Base-by-base conservation (phyloP, 495 filamentous ascomycete genomes). In the Pseudomonodictys pantanalensis region DNA sequence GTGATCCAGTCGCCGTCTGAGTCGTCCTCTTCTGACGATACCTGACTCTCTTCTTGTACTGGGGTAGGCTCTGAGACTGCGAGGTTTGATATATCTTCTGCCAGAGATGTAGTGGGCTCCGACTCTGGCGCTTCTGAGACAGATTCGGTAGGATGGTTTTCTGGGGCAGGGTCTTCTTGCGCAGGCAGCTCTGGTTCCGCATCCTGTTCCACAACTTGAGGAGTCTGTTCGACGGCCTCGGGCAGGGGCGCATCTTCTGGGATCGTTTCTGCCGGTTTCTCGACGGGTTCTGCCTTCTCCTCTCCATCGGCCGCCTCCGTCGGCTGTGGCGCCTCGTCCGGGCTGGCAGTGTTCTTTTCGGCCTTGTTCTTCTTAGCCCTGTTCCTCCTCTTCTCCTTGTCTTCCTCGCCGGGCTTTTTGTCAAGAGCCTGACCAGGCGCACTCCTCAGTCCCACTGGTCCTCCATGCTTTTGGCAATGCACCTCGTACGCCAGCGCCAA, bases 1-100 rank as follows among this genome's bases (percentile, higher is more conserved):
- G 95, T 97, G 60, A 99, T 97, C 95, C 93, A 98, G 67, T 87
- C 90, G 8, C 77, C 82, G 52, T 91, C 88, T 2, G 81, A 81
- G 18, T 79, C 82, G 4, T 77, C 76, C 42, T 81, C 79, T 17
- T 74, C 75, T 0, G 18, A 42, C 2, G 47, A 45, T 4, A 33
- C 23, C 22, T 57, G 26, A 18, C 35, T n/a, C 23, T 28, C 3
- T 29, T 50, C 62, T 45, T 65, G 45, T 50, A 68, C 53, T 12
- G 54, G 55, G 28, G 39, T 42, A 2, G 17, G 10, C n/a, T 41
- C 12, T 2, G 56, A 28, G 18, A 53, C 29, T 54, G 54, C 12
- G 11, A 58, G 45, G 3, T 23, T 42, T 30, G 55, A 51, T 20
- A 50, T 68, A 23, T 30, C 20, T 15, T 60, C 23, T 53, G 29